Evolutionary conservation across 179 eudicot species (phyloP), one percentile per base, ranked within the genome.

Genomic region (Beta corolliflora): DNA sequence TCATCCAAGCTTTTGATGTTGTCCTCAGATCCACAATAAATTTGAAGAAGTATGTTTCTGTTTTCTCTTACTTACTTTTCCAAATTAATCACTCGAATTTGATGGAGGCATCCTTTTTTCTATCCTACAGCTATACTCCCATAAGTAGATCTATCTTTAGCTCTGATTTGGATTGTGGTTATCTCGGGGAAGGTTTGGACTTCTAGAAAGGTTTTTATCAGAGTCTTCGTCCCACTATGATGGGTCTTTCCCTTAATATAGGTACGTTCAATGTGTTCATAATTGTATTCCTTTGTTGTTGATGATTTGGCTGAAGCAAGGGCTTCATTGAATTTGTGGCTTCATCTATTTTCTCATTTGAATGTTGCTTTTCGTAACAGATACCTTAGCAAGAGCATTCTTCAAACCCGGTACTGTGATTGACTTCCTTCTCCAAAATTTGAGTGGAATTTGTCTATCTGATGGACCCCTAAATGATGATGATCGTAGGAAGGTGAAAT

Each of bases 161-260:
- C 54, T 83, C 81, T 19, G 12, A 1, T 0, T 54, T 87, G 76
- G 91, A 87, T 36, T 23, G 13, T 0, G 88, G 88, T 21, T 29
- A 80, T 9, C 88, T 90, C 41, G 87, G 83, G 0, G 81, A 82
- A 74, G 92, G 92, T 59, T 64, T 92, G 11, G 83, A 84, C 29
- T 90, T 71, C 59, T 92, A 90, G 91, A 84, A 71, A 61, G 95
- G 93, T 0, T 92, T 85, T 69, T 89, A 92, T 77, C 92, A 90
- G 75, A 92, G 95, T 66, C 80, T 92, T 23, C 91, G 95, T 4
- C 92, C 93, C n/a, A 90, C 92, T 5, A 92, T 89, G 70, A 92
- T 89, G 92, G 95, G 95, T 4, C 84, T 90, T 0, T 88, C 95
- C 11, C 86, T 92, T 8, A 90, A 88, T 52, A 82, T 90, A 31